Percentiles rank a stretch among this genome's conserved stretches.
phyloP scores from a whole-genome alignment of 2,329 filamentous ascomycete genomes.

The Pseudogymnoascus sp. region DNA sequence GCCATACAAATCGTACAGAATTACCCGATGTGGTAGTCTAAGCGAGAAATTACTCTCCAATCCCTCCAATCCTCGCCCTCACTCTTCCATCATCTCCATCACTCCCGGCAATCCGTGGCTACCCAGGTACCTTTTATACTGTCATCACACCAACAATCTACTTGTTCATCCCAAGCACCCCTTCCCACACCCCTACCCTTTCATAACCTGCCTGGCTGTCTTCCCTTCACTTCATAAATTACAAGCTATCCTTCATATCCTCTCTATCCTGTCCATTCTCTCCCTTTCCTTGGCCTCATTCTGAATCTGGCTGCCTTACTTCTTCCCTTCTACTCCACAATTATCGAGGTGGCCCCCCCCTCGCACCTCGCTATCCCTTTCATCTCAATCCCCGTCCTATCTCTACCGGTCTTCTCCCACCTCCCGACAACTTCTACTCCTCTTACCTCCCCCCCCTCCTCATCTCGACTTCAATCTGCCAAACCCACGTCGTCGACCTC shows the following conservation, averaged over 20 bases:
- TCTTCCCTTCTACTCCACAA: not conserved
- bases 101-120: not conserved
- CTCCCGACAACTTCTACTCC: not conserved
- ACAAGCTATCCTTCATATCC: not conserved
- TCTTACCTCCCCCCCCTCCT: not conserved
- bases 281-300: not conserved
- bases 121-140: not conserved
- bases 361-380: not conserved
- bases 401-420: not conserved
- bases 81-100: not conserved
- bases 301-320: not conserved
- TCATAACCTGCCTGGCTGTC: not conserved
- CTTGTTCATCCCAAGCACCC: not conserved
- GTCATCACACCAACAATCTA: not conserved
- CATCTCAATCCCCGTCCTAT: not conserved
- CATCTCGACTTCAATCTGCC: not conserved
- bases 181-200: not conserved
- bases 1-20: not conserved
- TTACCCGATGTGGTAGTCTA: not conserved
- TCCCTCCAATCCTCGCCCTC: not conserved
- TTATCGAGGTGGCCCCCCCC: not conserved
- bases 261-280: not conserved
- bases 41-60: not conserved
- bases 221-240: not conserved
- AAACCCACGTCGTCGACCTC: not conserved